A percentile compares a stretch with the other conserved stretches of the same genome.
phyloP scores from a whole-genome alignment of 2,329 filamentous ascomycete genomes.

The Aspergillus luchuensis region DNA sequence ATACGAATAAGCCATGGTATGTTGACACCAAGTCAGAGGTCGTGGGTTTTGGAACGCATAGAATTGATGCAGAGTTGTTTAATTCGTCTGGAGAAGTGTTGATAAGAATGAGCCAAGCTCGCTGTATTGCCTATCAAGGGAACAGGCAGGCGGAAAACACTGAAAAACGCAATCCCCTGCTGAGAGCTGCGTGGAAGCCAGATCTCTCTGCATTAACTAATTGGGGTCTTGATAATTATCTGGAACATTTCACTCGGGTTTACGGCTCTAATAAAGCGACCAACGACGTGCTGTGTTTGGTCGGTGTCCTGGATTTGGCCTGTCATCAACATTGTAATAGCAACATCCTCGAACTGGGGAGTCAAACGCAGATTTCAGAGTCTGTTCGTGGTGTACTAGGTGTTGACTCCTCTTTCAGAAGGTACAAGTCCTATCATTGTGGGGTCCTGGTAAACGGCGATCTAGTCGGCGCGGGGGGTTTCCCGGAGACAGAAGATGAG shows the following conservation, averaged over 20 bases:
- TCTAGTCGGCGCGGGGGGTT: not conserved
- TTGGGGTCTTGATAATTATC: not conserved
- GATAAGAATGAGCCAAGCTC: not conserved
- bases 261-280: too few relatives aligned
- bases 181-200: slow-evolving; percentile 9
- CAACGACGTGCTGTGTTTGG: not conserved
- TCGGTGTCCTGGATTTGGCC: not conserved
- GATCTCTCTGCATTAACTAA: not conserved
- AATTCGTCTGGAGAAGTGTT: not conserved
- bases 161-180: not conserved
- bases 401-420: not conserved
- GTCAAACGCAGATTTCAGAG: not conserved
- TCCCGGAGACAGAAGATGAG: too few relatives aligned
- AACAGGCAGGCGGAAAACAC: not conserved
- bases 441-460: not conserved
- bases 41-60: not conserved
- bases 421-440: not conserved
- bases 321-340: not conserved
- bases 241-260: not conserved
- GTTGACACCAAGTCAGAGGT: not conserved
- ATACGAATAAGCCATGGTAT: not conserved
- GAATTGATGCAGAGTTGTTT: not conserved
- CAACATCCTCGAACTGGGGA: not conserved
- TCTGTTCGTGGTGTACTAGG: not conserved
- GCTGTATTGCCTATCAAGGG: not conserved